phyloP scores from a whole-genome alignment of 805 yeast genomes.

The Tetrapisispora namnaoensis region DNA sequence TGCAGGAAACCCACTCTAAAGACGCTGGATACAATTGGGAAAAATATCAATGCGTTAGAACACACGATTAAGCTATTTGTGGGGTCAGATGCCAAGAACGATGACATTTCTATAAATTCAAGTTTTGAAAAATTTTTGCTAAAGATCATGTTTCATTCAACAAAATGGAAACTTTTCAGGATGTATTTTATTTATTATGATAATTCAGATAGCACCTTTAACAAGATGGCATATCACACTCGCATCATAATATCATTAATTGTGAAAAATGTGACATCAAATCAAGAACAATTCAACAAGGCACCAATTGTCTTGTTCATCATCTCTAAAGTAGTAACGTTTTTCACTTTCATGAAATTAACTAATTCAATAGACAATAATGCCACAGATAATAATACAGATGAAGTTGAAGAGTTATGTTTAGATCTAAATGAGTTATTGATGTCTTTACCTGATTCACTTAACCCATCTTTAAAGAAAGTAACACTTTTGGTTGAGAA shows the following conservation, averaged over 20 bases:
- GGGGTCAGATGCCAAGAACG: background rate
- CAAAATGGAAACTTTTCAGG: constrained; percentile 23
- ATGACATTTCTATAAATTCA: constrained; percentile 10
- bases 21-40: constrained; percentile 21
- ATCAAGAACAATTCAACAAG: constrained; percentile 12
- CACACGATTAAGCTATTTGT: constrained; percentile 8
- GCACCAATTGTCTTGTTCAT: constrained; percentile 18
- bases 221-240: constrained; percentile 12
- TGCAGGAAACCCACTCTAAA: constrained; percentile 21
- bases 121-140: constrained; percentile 20
- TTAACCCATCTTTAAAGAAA: constrained; percentile 10
- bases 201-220: constrained; percentile 10
- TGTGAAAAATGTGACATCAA: constrained; percentile 12
- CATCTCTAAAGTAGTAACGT: constrained; percentile 15
- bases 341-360: constrained; percentile 20
- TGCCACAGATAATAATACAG: constrained; percentile 4
- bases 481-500: constrained; percentile 10
- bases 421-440: constrained; percentile 17
- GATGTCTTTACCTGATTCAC: constrained; percentile 8
- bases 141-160: constrained; percentile 11
- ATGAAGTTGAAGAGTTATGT: background rate
- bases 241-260: constrained; percentile 14
- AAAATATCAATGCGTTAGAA: constrained; percentile 15
- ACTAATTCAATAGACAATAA: constrained; percentile 11
- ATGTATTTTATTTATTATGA: constrained; percentile 18